A percentile compares a stretch with the other conserved stretches of the same genome.
phyloP scores from a whole-genome alignment of 768 basidiomycete species.

The Termitomyces titanicus region DNA sequence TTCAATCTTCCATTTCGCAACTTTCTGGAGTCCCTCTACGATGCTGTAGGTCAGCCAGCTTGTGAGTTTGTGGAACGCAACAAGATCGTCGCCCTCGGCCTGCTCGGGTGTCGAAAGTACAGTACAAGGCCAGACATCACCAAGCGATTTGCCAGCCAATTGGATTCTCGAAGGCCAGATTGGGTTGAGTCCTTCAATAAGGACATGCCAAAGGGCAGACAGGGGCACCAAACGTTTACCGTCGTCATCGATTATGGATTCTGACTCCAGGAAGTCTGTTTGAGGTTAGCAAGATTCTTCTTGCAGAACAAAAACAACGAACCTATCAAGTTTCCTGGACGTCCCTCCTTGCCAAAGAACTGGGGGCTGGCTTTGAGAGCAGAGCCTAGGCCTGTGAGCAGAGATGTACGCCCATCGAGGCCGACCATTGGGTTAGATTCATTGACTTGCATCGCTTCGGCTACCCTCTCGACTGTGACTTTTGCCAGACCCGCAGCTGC shows the following conservation, averaged over 20 bases:
- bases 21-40: slow-evolving; percentile 75
- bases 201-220: slow-evolving; percentile 72
- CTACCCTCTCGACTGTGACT: slow-evolving; percentile 57
- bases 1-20: slow-evolving; percentile 78
- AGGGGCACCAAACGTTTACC: slow-evolving; percentile 56
- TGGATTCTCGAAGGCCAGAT: slow-evolving; percentile 86
- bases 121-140: slow-evolving; percentile 92
- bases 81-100: slow-evolving; percentile 62
- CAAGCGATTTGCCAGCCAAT: slow-evolving; percentile 68
- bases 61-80: slow-evolving; percentile 95
- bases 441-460: slow-evolving; percentile 75
- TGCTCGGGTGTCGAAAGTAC: slow-evolving; percentile 30
- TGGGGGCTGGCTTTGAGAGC: slow-evolving; percentile 64
- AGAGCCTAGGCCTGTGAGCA: slow-evolving; percentile 68
- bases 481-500: slow-evolving; percentile 68
- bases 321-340: slow-evolving; percentile 87
- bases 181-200: slow-evolving; percentile 77
- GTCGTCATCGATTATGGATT: slow-evolving; percentile 40
- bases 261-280: slow-evolving; percentile 63
- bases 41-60: slow-evolving; percentile 93
- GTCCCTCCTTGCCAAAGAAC: slow-evolving; percentile 69
- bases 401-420: slow-evolving; percentile 77
- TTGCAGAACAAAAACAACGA: slow-evolving; percentile 10
- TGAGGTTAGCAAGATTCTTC: not conserved
- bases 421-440: slow-evolving; percentile 85